These are phyloP conservation scores for Trichosporon sp. DNA, from an alignment of 1,284 basidiomycete genomes.

Conservation along the genomic window DNA sequence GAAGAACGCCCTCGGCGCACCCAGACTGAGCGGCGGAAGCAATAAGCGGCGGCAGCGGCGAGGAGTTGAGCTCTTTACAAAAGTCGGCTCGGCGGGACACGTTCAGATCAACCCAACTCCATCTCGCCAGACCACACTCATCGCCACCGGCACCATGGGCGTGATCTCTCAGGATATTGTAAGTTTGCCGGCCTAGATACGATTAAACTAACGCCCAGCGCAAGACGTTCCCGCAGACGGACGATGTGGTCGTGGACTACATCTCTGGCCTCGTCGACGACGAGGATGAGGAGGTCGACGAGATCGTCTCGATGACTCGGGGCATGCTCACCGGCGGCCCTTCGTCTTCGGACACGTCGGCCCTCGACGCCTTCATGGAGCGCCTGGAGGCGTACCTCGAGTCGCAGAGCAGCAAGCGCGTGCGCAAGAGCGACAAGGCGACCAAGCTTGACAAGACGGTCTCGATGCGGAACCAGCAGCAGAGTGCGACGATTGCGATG, in stretches of 20 bases:
- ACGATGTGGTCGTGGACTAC: constrained; percentile 89
- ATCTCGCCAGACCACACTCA: background rate
- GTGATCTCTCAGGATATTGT: constrained; percentile 22
- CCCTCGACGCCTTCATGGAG: constrained; percentile 45
- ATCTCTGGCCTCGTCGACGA: constrained; percentile 88
- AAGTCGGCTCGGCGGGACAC: background rate
- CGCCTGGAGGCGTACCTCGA: constrained; percentile 64
- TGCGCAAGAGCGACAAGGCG: constrained; percentile 50
- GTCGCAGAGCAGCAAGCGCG: constrained; percentile 58
- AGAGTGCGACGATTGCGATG: constrained; percentile 78
- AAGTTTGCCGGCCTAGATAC: background rate
- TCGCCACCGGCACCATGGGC: constrained; percentile 19
- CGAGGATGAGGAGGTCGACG: constrained; percentile 77
- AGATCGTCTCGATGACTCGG: constrained; percentile 71
- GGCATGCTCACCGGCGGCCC: constrained; percentile 57
- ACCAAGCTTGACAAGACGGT: constrained; percentile 86
- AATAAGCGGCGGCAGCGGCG: background rate
- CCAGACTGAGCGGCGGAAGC: background rate
- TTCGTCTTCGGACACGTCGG: constrained; percentile 35
- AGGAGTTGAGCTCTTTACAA: background rate
- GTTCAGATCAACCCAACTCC: background rate
- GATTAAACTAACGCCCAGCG: constrained; percentile 45
- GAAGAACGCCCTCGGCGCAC: too few relatives aligned
- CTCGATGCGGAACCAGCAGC: constrained; percentile 77
- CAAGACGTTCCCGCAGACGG: constrained; percentile 72